Evolutionary conservation across 2,329 filamentous ascomycete species (phyloP), one percentile per base, ranked within the genome.

Genomic region (Hypomyces rosellus): DNA sequence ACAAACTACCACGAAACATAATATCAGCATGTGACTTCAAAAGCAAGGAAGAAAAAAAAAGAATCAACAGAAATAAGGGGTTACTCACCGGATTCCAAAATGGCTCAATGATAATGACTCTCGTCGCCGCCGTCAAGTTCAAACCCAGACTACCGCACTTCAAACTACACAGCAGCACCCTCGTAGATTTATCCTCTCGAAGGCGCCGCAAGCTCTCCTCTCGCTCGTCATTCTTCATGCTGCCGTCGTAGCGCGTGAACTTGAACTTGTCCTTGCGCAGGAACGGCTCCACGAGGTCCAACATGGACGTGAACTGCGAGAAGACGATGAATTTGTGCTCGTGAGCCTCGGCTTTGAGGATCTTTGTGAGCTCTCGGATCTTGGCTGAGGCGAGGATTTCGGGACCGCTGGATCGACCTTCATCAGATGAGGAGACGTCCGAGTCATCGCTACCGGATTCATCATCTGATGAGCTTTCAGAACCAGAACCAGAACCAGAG

Each of bases 291-390:
- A 99, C 84, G 25, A 97, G 83, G 71, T 97, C 88, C 42, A 99
- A 82, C 93, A 99, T 99, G 1, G 89, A 93, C 0, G 93, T 99
- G 70, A 99, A 99, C 62, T 97, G 89, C 1, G 90, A 96, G 70
- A 99, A 99, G 56, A 99, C 90, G 61, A 99, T 99, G 64, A 96
- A 95, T 65, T 99, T 99, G 77, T 96, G 89, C 53, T 89, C 77
- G 2, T 77, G 73, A 0, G 84, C 84, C 67, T 99, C 93, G 41
- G 81, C 81, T 56, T 84, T 80, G 8, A 99, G 80, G 46, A 99
- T 88, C 54, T 82, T 77, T 62, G 95, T 80, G 16, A 97, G 78
- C 59, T 93, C 84, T 41, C 86, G 84, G 61, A 99, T 95, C 73
- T 99, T 99, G 60, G 93, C 92, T 0, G 93, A 99, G 2, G 83